Conservation (phyloP, 495 filamentous ascomycete species). For the Aspergillus ellipticus region DNA sequence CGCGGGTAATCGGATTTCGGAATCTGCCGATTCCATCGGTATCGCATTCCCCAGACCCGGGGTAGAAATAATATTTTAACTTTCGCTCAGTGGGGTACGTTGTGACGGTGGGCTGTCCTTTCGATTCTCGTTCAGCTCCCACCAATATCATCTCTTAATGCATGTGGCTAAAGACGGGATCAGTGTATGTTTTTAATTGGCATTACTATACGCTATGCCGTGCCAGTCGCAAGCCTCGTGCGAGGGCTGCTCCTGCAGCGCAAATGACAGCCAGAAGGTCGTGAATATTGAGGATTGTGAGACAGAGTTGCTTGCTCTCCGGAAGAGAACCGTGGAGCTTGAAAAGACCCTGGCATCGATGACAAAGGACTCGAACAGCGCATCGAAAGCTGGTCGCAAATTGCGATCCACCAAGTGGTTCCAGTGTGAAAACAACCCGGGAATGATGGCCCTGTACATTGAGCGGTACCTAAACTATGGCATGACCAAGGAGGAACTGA, state of each 20-base stretch:
- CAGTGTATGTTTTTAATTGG: neutral
- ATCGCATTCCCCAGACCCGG: neutral
- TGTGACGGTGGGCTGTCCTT: neutral
- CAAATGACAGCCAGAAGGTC: slow-evolving; percentile 8
- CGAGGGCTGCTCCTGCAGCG: slow-evolving; percentile 37
- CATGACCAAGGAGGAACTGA: neutral
- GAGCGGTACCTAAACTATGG: neutral
- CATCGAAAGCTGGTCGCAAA: slow-evolving; percentile 23
- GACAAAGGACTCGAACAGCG: slow-evolving; percentile 13
- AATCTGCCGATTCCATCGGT: neutral
- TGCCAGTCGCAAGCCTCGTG: slow-evolving; percentile 34
- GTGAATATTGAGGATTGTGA: slow-evolving; percentile 41
- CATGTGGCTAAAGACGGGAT: too few relatives aligned
- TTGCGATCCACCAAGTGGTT: neutral
- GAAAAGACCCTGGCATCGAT: slow-evolving; percentile 28
- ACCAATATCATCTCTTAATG: too few relatives aligned
- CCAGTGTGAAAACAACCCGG: neutral
- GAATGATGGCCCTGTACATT: neutral
- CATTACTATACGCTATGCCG: slow-evolving; percentile 21
- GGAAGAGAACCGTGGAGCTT: slow-evolving; percentile 34
- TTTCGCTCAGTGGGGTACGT: too few relatives aligned
- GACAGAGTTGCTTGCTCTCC: slow-evolving; percentile 34
- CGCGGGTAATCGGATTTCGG: neutral
- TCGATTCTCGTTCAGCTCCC: neutral
- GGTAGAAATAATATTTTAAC: neutral